Evolutionary conservation across 2,329 filamentous ascomycete species (phyloP).

Genomic region (Incumbomyces delicatus): DNA sequence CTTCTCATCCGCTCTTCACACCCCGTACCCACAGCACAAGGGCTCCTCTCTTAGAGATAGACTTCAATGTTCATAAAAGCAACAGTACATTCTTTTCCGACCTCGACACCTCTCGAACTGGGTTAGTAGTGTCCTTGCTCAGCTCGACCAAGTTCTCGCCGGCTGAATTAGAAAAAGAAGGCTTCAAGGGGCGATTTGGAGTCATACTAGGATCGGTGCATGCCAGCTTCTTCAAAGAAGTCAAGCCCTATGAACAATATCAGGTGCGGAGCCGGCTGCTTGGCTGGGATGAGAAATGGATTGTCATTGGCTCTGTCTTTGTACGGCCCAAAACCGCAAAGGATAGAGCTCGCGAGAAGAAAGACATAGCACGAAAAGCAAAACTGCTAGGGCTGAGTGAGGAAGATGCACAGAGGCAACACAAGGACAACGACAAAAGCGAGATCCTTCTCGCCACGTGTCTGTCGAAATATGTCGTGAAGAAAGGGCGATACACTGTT

Average conservation of each 20-base stretch:
- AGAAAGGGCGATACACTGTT: slow-evolving; percentile 72
- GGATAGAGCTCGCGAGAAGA: slow-evolving; percentile 26
- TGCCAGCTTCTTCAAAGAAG: slow-evolving; percentile 65
- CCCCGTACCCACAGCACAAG: slow-evolving; percentile 58
- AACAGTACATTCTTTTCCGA: slow-evolving; percentile 49
- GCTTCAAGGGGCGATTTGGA: slow-evolving; percentile 38
- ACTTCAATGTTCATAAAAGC: slow-evolving; percentile 64
- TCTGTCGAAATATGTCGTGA: slow-evolving; percentile 73
- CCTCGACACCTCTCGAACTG: slow-evolving; percentile 61
- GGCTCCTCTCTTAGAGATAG: slow-evolving; percentile 65
- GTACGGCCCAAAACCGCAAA: slow-evolving; percentile 42
- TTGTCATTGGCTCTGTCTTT: slow-evolving; percentile 67
- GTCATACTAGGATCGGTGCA: slow-evolving; percentile 64
- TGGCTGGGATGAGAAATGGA: slow-evolving; percentile 71
- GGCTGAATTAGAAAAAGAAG: slow-evolving; percentile 39
- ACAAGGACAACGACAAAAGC: slow-evolving; percentile 35
- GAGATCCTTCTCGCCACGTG: slow-evolving; percentile 60
- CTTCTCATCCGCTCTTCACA: slow-evolving; percentile 56
- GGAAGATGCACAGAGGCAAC: slow-evolving; percentile 19
- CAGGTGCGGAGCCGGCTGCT: slow-evolving; percentile 65
- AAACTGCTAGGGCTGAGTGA: not conserved
- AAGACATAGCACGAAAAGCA: slow-evolving; percentile 17
- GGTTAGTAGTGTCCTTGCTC: slow-evolving; percentile 63
- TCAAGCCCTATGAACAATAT: slow-evolving; percentile 57
- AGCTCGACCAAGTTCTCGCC: slow-evolving; percentile 41